Evolutionary conservation across 192 early-diverging fungal species (phyloP), one percentile per base, ranked within the genome.

Genomic region (Backusella tuberculispora): DNA sequence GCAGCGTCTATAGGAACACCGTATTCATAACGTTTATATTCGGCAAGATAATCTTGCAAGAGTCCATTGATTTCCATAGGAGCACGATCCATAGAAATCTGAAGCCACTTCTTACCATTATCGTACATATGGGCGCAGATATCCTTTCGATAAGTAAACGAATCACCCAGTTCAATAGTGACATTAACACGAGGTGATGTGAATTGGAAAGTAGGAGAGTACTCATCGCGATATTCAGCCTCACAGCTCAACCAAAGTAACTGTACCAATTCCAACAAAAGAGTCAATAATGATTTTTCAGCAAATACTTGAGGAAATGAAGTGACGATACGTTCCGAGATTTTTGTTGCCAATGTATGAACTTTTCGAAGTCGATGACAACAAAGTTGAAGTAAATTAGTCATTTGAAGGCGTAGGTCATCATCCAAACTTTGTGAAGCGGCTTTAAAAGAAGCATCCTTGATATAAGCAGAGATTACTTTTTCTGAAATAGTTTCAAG

Each of bases 221-320:
- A 94, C 21, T 94, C 90, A 67, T 92, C 90, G 37, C 89, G 87
- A 73, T 91, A 85, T 83, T 92, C 93, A 21, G 89, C 88, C 71
- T 89, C 90, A 75, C 91, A 91, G 66, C 89, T 89, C 63, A 85
- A 77, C 96, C 92, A 97, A 37, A 92, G 80, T 7, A 92, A 83
- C 66, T 93, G 91, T 10, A 95, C 85, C 15, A 97, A 78, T 78
- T 99, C 97, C 15, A 99, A 80, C 68, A 96, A 84, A 19, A 91
- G 84, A 38, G 82, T 85, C n/a, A 96, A 66, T 1, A 91, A 80
- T 0, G 79, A 78, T 71, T 88, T 87, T 80, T 97, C 91, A 66
- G 93, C 92, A 65, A 99, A 88, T 6, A 95, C 80, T 66, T 90
- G 89, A 42, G 96, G 96, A 76, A 92, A 91, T 0, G 83, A 74